phyloP scores from a whole-genome alignment of 208 protist genomes.

The Leishmania turanica region DNA sequence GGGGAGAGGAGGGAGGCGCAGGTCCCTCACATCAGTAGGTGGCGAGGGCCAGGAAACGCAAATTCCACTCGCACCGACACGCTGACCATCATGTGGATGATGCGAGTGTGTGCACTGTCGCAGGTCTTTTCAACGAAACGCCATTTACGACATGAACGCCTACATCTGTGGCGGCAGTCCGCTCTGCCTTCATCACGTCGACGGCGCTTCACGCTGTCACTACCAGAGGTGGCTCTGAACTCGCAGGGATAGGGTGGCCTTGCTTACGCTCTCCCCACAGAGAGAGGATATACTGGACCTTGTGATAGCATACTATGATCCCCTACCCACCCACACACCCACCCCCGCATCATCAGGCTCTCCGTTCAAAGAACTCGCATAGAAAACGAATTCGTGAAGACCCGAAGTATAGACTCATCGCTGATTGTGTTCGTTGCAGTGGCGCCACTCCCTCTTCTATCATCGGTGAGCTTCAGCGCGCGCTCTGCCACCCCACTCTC shows the following conservation, averaged over 20 bases:
- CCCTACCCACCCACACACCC: too few species aligned
- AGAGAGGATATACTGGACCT: neutral
- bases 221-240: neutral
- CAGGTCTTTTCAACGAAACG: neutral
- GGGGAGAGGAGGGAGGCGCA: neutral
- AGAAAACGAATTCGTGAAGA: neutral
- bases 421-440: too few species aligned
- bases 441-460: too few species aligned
- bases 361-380: slow-evolving; percentile 1
- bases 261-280: neutral
- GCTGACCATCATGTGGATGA: neutral
- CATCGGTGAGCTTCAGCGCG: too few species aligned
- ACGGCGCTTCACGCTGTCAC: neutral
- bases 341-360: neutral
- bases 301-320: neutral
- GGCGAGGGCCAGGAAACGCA: neutral
- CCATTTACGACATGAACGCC: neutral
- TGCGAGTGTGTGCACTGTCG: neutral
- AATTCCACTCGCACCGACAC: neutral
- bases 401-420: too few species aligned
- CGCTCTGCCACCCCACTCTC: neutral
- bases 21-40: neutral
- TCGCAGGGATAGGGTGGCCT: neutral
- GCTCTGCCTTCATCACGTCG: neutral
- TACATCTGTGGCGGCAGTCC: neutral